Base-by-base conservation (phyloP, 495 filamentous ascomycete genomes). In the Clohesyomyces aquaticus region DNA sequence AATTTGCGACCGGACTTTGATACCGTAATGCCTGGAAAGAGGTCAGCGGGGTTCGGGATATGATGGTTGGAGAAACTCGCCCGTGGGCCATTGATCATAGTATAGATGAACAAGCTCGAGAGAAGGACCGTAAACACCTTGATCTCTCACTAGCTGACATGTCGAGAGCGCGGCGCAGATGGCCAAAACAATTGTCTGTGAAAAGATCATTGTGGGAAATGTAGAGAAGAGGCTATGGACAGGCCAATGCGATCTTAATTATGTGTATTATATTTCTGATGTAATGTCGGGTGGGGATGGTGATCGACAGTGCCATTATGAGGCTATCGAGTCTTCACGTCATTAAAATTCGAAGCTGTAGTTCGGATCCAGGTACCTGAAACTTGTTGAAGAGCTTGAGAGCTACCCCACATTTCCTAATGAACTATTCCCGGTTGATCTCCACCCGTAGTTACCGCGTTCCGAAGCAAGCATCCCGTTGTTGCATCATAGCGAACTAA, bases 1-100 rank as follows among this genome's bases (percentile, higher is more conserved):
- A 82, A 79, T 61, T 72, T 77, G 52, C 77, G 73, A 22, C 77
- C 79, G 11, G 56, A 73, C 6, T 70, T 66, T 14, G 79, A 80
- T 14, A 82, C 75, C 4, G 78, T 76, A 43, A 80, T 79, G 16
- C 48, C 48, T 66, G 19, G 11, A 19, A 45, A 26, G 29, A 1
- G n/a, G 3, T 26, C 41, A 11, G 3, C n/a, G 12, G 22, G 26
- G 6, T 47, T 18, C 26, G 25, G 26, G 9, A 10, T 1, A 26
- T n/a, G 11, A 9, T 16, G 19, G 16, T 58, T 35, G n/a, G 42
- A 56, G 2, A 16, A 8, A 32, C 22, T 14, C 45, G 66, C 72
- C 72, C 4, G 74, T 76, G 1, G 73, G 74, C 56, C 66, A 76
- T 55, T 72, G 46, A 65, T 74, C 71, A 59, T 75, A 63, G 60